These are phyloP conservation scores for Andrographis paniculata DNA, from an alignment of 305 asterid genomes.

Conservation along the genomic window DNA sequence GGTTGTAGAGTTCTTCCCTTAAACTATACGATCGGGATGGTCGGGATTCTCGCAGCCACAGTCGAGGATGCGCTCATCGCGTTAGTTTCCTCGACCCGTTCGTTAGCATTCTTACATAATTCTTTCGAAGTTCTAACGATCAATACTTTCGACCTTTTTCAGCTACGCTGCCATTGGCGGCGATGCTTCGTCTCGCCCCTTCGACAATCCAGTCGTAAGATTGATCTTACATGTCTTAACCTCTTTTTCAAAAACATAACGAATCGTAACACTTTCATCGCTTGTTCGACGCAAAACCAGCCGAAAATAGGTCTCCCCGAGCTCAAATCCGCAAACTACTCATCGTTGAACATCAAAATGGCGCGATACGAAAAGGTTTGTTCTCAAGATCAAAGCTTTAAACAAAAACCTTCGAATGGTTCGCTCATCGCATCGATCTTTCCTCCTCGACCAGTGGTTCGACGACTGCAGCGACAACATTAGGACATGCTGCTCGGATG, in stretches of 20 bases:
- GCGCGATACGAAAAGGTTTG: slow-evolving; percentile 74
- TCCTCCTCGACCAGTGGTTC: slow-evolving; percentile 55
- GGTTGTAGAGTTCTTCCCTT: slow-evolving; percentile 70
- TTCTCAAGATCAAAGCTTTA: neutral
- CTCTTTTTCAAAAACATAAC: too few relatives aligned
- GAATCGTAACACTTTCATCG: too few relatives aligned
- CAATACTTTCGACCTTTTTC: slow-evolving; percentile 13
- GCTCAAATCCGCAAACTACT: slow-evolving; percentile 42
- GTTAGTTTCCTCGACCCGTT: slow-evolving; percentile 36
- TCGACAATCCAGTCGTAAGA: neutral
- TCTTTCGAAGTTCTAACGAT: slow-evolving; percentile 4
- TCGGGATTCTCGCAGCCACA: slow-evolving; percentile 80
- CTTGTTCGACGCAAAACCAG: slow-evolving; percentile 22
- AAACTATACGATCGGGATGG: slow-evolving; percentile 89
- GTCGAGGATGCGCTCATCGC: slow-evolving; percentile 77
- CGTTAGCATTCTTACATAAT: neutral
- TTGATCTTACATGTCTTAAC: too few relatives aligned
- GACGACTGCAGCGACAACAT: slow-evolving; percentile 72
- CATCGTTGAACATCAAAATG: slow-evolving; percentile 39
- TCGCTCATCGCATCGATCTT: neutral
- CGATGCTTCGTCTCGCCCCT: slow-evolving; percentile 25
- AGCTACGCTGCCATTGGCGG: slow-evolving; percentile 87
- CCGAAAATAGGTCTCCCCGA: slow-evolving; percentile 54
- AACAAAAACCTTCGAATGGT: neutral
- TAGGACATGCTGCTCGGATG: slow-evolving; percentile 55